A percentile compares a stretch with the other conserved stretches of the same genome.
phyloP scores from a whole-genome alignment of 2,329 filamentous ascomycete species.

The Amphichorda felina region DNA sequence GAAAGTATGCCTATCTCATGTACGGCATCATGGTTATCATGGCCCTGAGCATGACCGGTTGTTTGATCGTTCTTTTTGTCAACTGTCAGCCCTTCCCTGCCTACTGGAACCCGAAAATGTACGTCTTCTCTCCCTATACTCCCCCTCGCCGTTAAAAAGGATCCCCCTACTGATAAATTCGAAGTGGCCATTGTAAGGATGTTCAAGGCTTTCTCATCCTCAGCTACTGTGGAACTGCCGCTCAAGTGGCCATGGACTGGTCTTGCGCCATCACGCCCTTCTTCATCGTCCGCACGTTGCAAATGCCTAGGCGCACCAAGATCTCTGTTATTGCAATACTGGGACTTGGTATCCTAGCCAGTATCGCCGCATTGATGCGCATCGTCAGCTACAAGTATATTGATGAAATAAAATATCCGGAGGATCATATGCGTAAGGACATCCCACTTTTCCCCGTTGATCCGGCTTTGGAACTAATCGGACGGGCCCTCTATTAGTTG shows the following conservation, averaged over 20 bases:
- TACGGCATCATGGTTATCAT: conserved; percentile 7
- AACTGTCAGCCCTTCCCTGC: conserved; percentile 9
- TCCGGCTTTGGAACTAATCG: neutral
- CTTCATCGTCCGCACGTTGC: conserved; percentile 13
- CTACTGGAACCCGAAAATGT: conserved; percentile 9
- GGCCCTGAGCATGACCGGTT: conserved; percentile 5
- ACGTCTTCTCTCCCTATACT: conserved; percentile 3
- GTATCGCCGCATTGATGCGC: conserved; percentile 5
- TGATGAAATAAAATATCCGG: conserved; percentile 5
- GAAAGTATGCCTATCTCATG: conserved; percentile 5
- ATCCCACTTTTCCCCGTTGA: neutral
- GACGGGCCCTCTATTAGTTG: conserved; percentile 2
- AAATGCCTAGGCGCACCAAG: conserved; percentile 13
- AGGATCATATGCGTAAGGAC: conserved; percentile 5
- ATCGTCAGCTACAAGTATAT: conserved; percentile 5
- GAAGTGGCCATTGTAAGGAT: conserved; percentile 4
- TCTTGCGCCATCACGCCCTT: conserved; percentile 14
- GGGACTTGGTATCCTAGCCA: conserved; percentile 5
- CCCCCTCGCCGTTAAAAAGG: neutral
- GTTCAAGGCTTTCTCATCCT: conserved; percentile 6
- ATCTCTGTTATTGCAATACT: conserved; percentile 3
- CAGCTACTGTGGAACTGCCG: conserved; percentile 9
- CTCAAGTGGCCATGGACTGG: conserved; percentile 14
- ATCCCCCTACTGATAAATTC: neutral
- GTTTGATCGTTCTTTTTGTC: conserved; percentile 8